A percentile compares a stretch with the other conserved stretches of the same genome.
These are phyloP conservation scores for Solanum chiquidenum DNA, from an alignment of 257 asterid genomes.

Conservation along the genomic window DNA sequence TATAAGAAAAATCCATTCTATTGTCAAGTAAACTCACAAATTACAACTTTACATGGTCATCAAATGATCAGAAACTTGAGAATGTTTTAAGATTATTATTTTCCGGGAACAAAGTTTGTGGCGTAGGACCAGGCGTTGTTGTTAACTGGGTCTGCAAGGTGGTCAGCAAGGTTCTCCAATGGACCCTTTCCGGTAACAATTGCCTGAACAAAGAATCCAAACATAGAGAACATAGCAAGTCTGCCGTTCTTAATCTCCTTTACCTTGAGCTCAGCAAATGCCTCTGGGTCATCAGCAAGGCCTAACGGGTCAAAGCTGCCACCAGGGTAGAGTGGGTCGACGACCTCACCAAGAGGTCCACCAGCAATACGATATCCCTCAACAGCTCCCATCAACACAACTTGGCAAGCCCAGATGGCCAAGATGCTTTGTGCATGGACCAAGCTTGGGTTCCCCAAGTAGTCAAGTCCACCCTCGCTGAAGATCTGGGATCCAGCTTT, in stretches of 20 bases:
- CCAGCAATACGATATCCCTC: slow-evolving; percentile 48
- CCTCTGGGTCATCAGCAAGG: slow-evolving; percentile 23
- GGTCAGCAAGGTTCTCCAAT: slow-evolving; percentile 51
- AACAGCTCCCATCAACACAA: slow-evolving; percentile 60
- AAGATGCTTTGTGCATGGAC: slow-evolving; percentile 62
- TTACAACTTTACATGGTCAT: not conserved
- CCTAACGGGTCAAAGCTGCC: slow-evolving; percentile 26
- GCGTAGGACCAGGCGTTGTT: not conserved
- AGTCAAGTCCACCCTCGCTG: slow-evolving; percentile 59
- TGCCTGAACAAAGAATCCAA: slow-evolving; percentile 54
- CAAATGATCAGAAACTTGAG: not conserved
- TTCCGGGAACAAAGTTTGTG: not conserved
- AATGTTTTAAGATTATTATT: not conserved
- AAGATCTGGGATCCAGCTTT: slow-evolving; percentile 67
- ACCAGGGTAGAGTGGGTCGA: slow-evolving; percentile 5
- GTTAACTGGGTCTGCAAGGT: slow-evolving; percentile 40
- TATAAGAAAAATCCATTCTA: not conserved
- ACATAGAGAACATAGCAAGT: slow-evolving; percentile 55
- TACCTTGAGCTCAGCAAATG: slow-evolving; percentile 52
- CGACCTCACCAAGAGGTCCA: slow-evolving; percentile 12
- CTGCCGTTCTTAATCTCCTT: slow-evolving; percentile 51
- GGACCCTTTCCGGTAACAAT: slow-evolving; percentile 57
- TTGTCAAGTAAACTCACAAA: not conserved
- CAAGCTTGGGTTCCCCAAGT: slow-evolving; percentile 65
- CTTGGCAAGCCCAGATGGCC: slow-evolving; percentile 62